phyloP scores from a whole-genome alignment of 2,329 filamentous ascomycete species.

The Epichloe typhina region DNA sequence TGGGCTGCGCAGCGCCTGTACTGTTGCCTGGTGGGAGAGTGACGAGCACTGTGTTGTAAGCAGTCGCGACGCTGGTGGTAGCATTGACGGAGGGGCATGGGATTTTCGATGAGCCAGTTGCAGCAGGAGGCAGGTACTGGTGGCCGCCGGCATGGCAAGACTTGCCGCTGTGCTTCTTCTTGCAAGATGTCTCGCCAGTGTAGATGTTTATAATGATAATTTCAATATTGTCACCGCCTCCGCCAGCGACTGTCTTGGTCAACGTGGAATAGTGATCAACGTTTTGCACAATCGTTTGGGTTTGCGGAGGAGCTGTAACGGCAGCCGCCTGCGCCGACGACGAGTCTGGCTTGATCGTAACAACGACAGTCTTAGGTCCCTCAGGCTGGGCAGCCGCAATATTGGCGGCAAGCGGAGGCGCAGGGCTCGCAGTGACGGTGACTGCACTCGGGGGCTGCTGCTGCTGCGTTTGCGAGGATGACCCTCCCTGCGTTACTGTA shows the following conservation, averaged over 20 bases:
- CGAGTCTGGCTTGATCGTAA: conserved; percentile 6
- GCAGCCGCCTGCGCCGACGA: conserved; percentile 8
- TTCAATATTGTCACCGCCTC: conserved; percentile 16
- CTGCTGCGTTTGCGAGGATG: not conserved
- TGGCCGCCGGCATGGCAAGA: conserved; percentile 10
- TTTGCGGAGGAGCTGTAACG: conserved; percentile 12
- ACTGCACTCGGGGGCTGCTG: not conserved
- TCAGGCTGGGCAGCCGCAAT: not conserved
- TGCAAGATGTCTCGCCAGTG: conserved; percentile 18
- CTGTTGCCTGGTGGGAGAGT: conserved; percentile 12
- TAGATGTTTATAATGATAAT: conserved; percentile 18
- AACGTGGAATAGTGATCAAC: conserved; percentile 12
- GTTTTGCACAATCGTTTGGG: conserved; percentile 6
- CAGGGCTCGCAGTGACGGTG: not conserved
- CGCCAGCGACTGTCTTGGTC: conserved; percentile 12
- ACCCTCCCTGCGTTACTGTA: conserved; percentile 1
- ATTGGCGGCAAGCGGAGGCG: not conserved
- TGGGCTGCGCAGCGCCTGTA: conserved; percentile 1
- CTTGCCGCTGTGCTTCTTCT: conserved; percentile 14
- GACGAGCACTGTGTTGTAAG: conserved; percentile 24
- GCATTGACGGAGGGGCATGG: conserved; percentile 12
- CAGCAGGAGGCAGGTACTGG: not conserved
- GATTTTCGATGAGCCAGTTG: conserved; percentile 7
- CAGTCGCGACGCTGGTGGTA: conserved; percentile 19
- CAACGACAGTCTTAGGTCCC: conserved; percentile 8